Base-by-base conservation (phyloP, 2,329 filamentous ascomycete species). In the Aspergillus sp. region DNA sequence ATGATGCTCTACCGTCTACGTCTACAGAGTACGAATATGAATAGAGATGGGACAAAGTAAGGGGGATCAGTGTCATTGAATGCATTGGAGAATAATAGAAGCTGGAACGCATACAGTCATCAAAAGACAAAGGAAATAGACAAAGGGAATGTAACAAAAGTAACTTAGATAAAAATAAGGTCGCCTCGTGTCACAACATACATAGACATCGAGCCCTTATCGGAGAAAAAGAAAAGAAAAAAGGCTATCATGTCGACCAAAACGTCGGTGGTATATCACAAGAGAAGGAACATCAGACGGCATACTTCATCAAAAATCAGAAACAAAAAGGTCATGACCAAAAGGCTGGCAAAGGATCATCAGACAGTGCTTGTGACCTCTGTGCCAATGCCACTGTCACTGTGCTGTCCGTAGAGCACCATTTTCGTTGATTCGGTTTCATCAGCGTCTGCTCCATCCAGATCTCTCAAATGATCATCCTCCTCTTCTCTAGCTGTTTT, bases 381-480 rank as follows among this genome's bases (percentile, higher is more conserved):
- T 8, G 58, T 52, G 7, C 58, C 61, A 11, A 63, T 43, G 33
- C 56, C 60, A 39, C 58, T 64, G 42, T 64, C 60, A 45, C 47
- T 52, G 31, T 60, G 53, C 6, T 56, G 56, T 11, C 53, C 57
- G 35, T 57, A 58, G 30, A 58, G 47, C 37, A 64, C 54, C 43
- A 64, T 42, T 37, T 61, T 62, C 8, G 53, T 46, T n/a, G 52
- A 48, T 42, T 55, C 39, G 7, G 33, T 27, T 7, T 38, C 34
- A 5, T 52, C 49, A 13, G 40, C 26, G 6, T 26, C 45, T 39
- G 49, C 51, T 7, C 53, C 48, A 12, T 50, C 31, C 6, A 52
- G 48, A 7, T 48, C 46, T 37, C 49, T 52, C 30, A 50, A 44
- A 31, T 52, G 45, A 36, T 53, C 47, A 33, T 52, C 50, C 1